These are phyloP conservation scores for Aquilaria yunnanensis DNA, from an alignment of 345 rosid genomes.

Conservation along the genomic window DNA sequence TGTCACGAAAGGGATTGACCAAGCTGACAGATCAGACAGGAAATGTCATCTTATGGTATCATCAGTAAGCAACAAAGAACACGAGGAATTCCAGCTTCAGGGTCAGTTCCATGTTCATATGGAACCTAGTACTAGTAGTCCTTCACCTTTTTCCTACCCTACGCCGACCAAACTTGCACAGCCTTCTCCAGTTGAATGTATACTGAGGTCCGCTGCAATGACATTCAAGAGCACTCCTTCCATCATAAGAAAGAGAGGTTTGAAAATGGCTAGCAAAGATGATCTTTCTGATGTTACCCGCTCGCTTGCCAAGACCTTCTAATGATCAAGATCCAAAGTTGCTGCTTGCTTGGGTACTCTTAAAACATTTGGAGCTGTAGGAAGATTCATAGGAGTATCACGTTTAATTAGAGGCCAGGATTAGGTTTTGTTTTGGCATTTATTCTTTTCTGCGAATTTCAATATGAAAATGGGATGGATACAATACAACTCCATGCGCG, in stretches of 20 bases:
- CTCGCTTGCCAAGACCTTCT: conserved; percentile 8
- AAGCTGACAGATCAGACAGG: conserved; percentile 2
- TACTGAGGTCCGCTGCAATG: conserved; percentile 37
- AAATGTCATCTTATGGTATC: background rate
- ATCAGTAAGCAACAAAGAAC: conserved; percentile 1
- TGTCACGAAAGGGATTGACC: background rate
- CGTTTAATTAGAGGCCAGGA: too few species aligned
- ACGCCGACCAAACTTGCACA: conserved; percentile 17
- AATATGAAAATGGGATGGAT: too few species aligned
- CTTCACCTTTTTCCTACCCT: conserved; percentile 12
- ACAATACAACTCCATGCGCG: too few species aligned
- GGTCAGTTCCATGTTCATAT: background rate
- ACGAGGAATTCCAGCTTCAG: conserved; percentile 11
- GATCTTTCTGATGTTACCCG: background rate
- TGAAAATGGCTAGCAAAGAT: background rate
- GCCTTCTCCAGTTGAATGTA: conserved; percentile 16
- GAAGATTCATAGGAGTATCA: too few species aligned
- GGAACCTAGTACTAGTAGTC: too few species aligned
- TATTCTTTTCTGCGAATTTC: too few species aligned
- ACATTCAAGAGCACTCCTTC: conserved; percentile 36
- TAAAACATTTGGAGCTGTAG: too few species aligned
- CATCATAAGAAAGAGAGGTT: conserved; percentile 33
- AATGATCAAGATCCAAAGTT: background rate
- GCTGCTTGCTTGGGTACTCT: too few species aligned
- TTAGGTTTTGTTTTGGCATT: too few species aligned